A percentile compares a stretch with the other conserved stretches of the same genome.
Evolutionary conservation across 2,329 filamentous ascomycete species (phyloP).

Genomic region (Trichoderma cornu-damae): DNA sequence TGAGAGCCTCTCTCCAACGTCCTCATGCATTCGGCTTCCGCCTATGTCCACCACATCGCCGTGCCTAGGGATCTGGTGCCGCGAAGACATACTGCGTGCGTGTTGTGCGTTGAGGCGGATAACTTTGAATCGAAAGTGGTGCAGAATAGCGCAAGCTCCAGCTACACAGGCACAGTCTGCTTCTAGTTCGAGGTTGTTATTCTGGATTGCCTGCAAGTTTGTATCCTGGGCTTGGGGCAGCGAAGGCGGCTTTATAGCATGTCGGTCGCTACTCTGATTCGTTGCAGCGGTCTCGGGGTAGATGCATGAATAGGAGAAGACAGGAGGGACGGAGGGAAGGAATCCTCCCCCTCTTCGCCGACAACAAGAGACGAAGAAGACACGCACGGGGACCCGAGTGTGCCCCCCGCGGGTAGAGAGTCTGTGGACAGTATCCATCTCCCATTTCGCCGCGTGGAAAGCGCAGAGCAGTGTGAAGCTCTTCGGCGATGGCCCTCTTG

Average conservation of each 20-base stretch:
- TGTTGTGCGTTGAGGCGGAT: neutral
- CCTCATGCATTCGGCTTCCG: slow-evolving; percentile 31
- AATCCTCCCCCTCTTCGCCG: no score
- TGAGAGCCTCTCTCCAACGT: slow-evolving; percentile 28
- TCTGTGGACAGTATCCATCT: slow-evolving; percentile 7
- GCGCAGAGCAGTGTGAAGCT: slow-evolving; percentile 9
- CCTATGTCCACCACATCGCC: slow-evolving; percentile 38
- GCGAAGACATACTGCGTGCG: neutral
- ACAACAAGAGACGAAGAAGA: slow-evolving; percentile 1
- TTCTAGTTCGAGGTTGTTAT: neutral
- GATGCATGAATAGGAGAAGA: neutral
- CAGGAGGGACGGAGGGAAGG: neutral
- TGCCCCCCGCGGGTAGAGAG: slow-evolving; percentile 2
- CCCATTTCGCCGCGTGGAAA: slow-evolving; percentile 5
- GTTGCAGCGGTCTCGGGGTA: neutral
- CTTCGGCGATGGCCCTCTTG: slow-evolving; percentile 6
- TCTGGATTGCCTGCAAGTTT: neutral
- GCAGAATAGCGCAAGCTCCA: neutral
- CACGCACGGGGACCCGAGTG: neutral
- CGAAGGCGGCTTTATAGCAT: neutral
- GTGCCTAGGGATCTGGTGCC: slow-evolving; percentile 21
- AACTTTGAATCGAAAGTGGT: neutral
- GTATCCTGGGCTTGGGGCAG: neutral
- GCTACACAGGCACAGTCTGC: neutral
- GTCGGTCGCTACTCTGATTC: neutral